Base-by-base conservation (phyloP, 192 early-diverging fungal species). In the Backusella parvicylindrica region DNA sequence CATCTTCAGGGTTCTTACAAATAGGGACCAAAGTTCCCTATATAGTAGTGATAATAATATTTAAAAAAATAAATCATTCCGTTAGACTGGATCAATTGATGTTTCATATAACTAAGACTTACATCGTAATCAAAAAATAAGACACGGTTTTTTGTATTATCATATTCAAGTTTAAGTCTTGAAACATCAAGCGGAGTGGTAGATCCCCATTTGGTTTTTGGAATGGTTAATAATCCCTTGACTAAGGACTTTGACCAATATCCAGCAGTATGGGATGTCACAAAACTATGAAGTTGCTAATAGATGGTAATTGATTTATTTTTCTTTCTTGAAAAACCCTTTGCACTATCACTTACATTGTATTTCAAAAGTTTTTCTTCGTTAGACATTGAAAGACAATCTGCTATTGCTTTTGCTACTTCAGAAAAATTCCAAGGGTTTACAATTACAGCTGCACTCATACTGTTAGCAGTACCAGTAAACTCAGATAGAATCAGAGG, bases 41-140 rank as follows among this genome's bases (percentile, higher is more conserved):
- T n/a, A n/a, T n/a, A n/a, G n/a, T n/a, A n/a, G n/a, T n/a, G n/a
- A n/a, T n/a, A 23, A 70, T 30, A 68, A 68, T 23, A 64, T 1
- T 38, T 18, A 67, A 43, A 56, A 35, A 53, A 28, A 38, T 50
- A 26, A 72, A 66, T 38, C 1, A 33, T 2, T 63, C n/a, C 0
- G 26, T 26, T 7, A 41, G 18, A 32, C 18, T 18, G 1, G 53
- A 60, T 60, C 53, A 60, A 28, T 7, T 21, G 18, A 56, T 65
- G 13, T 30, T 50, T 64, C 28, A 16, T 26, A n/a, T 3, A 31
- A 35, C 30, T 23, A 30, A 37, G 26, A 68, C 83, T 78, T 85
- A 91, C 90, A 76, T 99, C 97, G 79, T 99, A 99, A 75, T 98
- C 97, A 80, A 99, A 95, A 86, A 98, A 89, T 30, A 99, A 83